These are phyloP conservation scores for Chrysoporthe deuterocubensis DNA, from an alignment of 2,329 filamentous ascomycete species.

Conservation along the genomic window DNA sequence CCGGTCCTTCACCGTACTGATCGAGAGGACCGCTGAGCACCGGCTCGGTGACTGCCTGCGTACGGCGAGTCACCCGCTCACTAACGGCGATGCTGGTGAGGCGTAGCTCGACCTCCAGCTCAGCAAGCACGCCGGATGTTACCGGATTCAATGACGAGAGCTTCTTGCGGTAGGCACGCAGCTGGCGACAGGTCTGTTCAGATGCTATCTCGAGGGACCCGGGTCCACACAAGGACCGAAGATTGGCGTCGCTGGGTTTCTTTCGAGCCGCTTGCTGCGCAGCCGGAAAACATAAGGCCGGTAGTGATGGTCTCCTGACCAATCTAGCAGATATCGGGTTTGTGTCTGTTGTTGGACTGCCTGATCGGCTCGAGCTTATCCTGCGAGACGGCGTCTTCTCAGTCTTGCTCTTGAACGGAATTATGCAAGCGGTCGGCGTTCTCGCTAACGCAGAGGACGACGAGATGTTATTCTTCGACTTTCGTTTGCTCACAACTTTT, in stretches of 20 bases:
- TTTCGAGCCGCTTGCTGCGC: slow-evolving; percentile 45
- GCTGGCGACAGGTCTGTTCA: slow-evolving; percentile 65
- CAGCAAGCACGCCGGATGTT: slow-evolving; percentile 60
- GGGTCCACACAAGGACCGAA: slow-evolving; percentile 48
- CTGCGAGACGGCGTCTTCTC: slow-evolving; percentile 55
- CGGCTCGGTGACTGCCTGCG: slow-evolving; percentile 58
- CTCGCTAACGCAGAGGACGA: slow-evolving; percentile 32
- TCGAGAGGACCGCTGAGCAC: slow-evolving; percentile 69
- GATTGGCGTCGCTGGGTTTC: slow-evolving; percentile 51
- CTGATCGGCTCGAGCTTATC: slow-evolving; percentile 48
- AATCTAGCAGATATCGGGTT: slow-evolving; percentile 52
- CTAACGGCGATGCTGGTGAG: slow-evolving; percentile 65
- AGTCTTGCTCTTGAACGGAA: slow-evolving; percentile 42
- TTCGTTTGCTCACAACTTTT: slow-evolving; percentile 41
- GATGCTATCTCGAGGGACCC: slow-evolving; percentile 65
- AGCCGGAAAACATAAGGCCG: slow-evolving; percentile 46
- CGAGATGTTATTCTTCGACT: slow-evolving; percentile 56
- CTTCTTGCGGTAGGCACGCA: slow-evolving; percentile 67
- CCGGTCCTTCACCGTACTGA: slow-evolving; percentile 74
- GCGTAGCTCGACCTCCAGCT: slow-evolving; percentile 67
- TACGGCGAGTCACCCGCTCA: slow-evolving; percentile 58
- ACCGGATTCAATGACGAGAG: slow-evolving; percentile 59
- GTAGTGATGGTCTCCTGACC: slow-evolving; percentile 58
- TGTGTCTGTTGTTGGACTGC: slow-evolving; percentile 45
- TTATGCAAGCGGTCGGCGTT: neutral